These are phyloP conservation scores for Gnomoniopsis sp. DNA, from an alignment of 2,329 filamentous ascomycete genomes.

Conservation along the genomic window DNA sequence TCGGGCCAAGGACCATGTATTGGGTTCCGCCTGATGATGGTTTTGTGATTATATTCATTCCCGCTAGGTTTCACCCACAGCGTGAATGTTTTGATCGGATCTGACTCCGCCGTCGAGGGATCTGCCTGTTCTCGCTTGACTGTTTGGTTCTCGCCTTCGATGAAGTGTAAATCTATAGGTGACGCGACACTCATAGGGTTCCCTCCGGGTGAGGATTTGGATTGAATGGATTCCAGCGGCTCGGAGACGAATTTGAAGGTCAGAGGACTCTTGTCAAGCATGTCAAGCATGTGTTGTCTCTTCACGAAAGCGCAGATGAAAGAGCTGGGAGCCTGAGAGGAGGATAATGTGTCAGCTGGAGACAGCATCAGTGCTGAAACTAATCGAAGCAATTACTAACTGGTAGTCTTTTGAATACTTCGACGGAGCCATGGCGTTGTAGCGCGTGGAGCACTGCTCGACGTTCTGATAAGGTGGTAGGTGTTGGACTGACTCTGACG, in stretches of 20 bases:
- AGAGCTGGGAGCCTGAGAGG: conserved; percentile 40
- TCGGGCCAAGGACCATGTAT: conserved; percentile 41
- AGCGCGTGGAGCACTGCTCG: conserved; percentile 52
- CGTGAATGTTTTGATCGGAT: conserved; percentile 34
- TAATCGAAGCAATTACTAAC: conserved; percentile 24
- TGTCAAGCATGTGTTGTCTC: conserved; percentile 32
- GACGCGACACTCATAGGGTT: conserved; percentile 13
- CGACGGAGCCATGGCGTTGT: conserved; percentile 45
- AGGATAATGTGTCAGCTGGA: neutral
- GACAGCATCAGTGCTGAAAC: too few relatives aligned
- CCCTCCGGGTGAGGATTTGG: conserved; percentile 17
- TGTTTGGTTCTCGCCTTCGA: neutral
- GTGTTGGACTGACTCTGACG: conserved; percentile 48
- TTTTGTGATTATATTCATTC: conserved; percentile 41
- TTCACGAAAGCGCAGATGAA: conserved; percentile 49
- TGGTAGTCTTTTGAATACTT: conserved; percentile 49
- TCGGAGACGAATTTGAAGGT: conserved; percentile 37
- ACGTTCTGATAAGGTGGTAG: conserved; percentile 50
- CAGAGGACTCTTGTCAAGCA: conserved; percentile 46
- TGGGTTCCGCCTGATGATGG: conserved; percentile 31
- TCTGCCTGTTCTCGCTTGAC: neutral
- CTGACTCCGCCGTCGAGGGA: neutral
- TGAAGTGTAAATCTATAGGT: conserved; percentile 19
- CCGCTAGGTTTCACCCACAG: conserved; percentile 38
- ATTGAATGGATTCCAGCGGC: conserved; percentile 21